Evolutionary conservation across 2,329 filamentous ascomycete species (phyloP).

Genomic region (Furcasterigmium sp.): DNA sequence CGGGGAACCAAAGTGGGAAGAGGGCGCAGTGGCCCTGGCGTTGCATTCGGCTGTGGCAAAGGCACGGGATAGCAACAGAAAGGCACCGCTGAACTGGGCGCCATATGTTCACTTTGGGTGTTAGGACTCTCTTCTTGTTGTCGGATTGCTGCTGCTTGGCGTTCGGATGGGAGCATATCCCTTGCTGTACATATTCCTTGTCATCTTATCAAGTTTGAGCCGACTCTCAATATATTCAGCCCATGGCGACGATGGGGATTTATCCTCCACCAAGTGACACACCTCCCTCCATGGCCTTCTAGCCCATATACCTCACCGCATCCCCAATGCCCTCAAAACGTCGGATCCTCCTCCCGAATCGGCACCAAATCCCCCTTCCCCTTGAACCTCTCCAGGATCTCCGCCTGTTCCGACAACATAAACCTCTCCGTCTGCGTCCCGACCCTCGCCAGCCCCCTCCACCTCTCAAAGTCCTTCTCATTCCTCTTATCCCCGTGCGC

Average conservation of each 20-base stretch:
- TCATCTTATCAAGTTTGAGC: too few relatives aligned
- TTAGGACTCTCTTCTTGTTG: background rate
- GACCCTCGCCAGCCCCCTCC: slow-evolving; percentile 41
- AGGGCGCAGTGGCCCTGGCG: background rate
- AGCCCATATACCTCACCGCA: too few relatives aligned
- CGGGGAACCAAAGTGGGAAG: background rate
- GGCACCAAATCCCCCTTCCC: slow-evolving; percentile 41
- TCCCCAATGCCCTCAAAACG: slow-evolving; percentile 15
- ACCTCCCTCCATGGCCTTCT: too few relatives aligned
- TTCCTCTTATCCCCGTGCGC: slow-evolving; percentile 54
- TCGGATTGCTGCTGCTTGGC: background rate
- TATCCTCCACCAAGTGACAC: too few relatives aligned
- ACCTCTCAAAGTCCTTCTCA: slow-evolving; percentile 41
- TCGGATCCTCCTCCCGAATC: slow-evolving; percentile 28
- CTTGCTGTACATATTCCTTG: too few relatives aligned
- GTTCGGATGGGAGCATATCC: too few relatives aligned
- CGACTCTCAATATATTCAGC: too few relatives aligned
- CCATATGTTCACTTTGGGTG: background rate
- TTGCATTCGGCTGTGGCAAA: background rate
- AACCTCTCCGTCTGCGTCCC: slow-evolving; percentile 44
- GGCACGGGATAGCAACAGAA: background rate
- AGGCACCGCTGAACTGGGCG: background rate
- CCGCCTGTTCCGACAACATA: slow-evolving; percentile 48
- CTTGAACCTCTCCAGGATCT: slow-evolving; percentile 42
- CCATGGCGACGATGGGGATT: too few relatives aligned